Conservation (phyloP, 2,329 filamentous ascomycete genomes). For the Tympanopsis confertula region DNA sequence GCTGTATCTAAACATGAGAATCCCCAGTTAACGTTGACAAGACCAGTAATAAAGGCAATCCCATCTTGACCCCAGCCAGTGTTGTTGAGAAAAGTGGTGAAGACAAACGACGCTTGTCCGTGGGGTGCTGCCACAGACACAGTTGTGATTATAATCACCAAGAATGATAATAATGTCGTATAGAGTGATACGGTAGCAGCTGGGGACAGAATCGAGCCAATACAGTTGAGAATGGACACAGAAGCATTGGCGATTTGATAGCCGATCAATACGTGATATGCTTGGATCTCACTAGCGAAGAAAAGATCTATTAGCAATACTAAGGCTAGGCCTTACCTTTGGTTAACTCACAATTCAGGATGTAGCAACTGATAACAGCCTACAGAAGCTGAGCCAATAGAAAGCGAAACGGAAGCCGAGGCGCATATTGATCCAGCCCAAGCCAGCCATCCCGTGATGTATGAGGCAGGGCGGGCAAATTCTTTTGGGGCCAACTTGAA, state of each 20-base stretch:
- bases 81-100: constrained; percentile 31
- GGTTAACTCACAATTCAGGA: constrained; percentile 32
- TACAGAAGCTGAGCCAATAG: constrained; percentile 30
- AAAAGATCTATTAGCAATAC: constrained; percentile 1
- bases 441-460: constrained; percentile 32
- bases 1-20: constrained; percentile 24
- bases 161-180: constrained; percentile 24
- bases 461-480: constrained; percentile 22
- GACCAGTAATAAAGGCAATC: constrained; percentile 31
- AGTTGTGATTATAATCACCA: constrained; percentile 24
- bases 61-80: constrained; percentile 32
- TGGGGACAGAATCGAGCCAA: constrained; percentile 18
- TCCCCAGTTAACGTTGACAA: constrained; percentile 25
- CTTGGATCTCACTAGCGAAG: constrained; percentile 10
- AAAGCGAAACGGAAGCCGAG: constrained; percentile 35
- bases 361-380: constrained; percentile 39
- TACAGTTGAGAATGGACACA: constrained; percentile 24
- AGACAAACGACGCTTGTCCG: constrained; percentile 27
- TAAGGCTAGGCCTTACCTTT: not conserved
- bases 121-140: constrained; percentile 23
- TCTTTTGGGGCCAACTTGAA: constrained; percentile 23
- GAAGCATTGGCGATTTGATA: constrained; percentile 21
- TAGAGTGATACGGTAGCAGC: constrained; percentile 16
- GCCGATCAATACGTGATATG: constrained; percentile 27
- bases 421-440: constrained; percentile 43